A percentile compares a stretch with the other conserved stretches of the same genome.
Evolutionary conservation across 768 basidiomycete genomes (phyloP).

Genomic region (Sporobolomyces roseus): DNA sequence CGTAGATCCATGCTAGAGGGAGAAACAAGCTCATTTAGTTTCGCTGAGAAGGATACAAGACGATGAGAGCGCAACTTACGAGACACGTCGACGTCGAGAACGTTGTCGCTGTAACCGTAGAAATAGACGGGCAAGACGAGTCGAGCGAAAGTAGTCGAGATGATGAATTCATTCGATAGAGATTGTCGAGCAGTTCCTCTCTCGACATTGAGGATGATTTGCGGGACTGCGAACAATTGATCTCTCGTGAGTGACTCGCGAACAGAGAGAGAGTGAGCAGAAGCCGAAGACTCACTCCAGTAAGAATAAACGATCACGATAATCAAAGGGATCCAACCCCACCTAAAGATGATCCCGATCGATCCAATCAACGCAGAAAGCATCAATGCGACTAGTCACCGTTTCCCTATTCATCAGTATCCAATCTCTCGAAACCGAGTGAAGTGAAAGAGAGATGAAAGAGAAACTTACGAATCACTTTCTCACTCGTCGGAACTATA

Average conservation of each 20-base stretch:
- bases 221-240: slow-evolving; percentile 34
- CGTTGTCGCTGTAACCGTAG: slow-evolving; percentile 40
- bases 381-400: slow-evolving; percentile 1
- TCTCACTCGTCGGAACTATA: slow-evolving; percentile 6
- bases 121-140: slow-evolving; percentile 44
- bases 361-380: background rate
- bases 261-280: background rate
- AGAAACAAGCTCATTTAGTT: background rate
- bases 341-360: slow-evolving; percentile 12
- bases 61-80: slow-evolving; percentile 17
- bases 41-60: background rate
- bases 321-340: slow-evolving; percentile 38
- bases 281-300: slow-evolving; percentile 33
- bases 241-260: background rate
- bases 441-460: too few relatives aligned
- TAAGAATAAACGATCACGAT: slow-evolving; percentile 35
- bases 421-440: too few relatives aligned
- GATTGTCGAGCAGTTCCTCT: slow-evolving; percentile 40
- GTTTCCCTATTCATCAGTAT: too few relatives aligned
- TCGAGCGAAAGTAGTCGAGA: slow-evolving; percentile 40
- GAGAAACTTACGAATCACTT: background rate
- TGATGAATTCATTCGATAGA: slow-evolving; percentile 41
- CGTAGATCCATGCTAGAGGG: slow-evolving; percentile 34
- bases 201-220: slow-evolving; percentile 43
- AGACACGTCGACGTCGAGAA: slow-evolving; percentile 38